Conservation (phyloP, 2,329 filamentous ascomycete species). For the Tolypocladium cylindrosporum region DNA sequence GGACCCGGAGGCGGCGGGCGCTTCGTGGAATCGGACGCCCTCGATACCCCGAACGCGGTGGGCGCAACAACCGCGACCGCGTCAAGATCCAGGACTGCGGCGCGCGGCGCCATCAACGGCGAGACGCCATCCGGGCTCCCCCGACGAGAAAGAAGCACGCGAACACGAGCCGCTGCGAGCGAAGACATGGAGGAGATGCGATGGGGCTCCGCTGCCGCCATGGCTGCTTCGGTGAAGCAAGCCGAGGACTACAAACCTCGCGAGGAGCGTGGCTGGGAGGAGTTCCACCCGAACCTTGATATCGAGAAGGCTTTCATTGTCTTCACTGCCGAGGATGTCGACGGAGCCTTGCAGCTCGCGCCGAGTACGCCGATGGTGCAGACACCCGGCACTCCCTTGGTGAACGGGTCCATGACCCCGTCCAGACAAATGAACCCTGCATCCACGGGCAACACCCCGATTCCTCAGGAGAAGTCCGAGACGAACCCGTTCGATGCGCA, state of each 20-base stretch:
- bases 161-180: slow-evolving; percentile 41
- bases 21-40: slow-evolving; percentile 65
- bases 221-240: slow-evolving; percentile 78
- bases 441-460: slow-evolving; percentile 32
- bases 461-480: slow-evolving; percentile 20
- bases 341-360: slow-evolving; percentile 48
- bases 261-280: slow-evolving; percentile 94
- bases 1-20: slow-evolving; percentile 78
- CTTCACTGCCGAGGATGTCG: slow-evolving; percentile 75
- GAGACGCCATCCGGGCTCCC: slow-evolving; percentile 33
- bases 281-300: slow-evolving; percentile 93
- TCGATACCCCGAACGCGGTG: slow-evolving; percentile 40
- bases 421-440: slow-evolving; percentile 33
- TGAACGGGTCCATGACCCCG: slow-evolving; percentile 34
- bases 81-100: slow-evolving; percentile 40
- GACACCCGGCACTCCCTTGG: slow-evolving; percentile 15
- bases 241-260: slow-evolving; percentile 95
- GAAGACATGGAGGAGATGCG: slow-evolving; percentile 52
- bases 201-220: slow-evolving; percentile 80
- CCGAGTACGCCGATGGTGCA: slow-evolving; percentile 26
- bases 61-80: slow-evolving; percentile 26
- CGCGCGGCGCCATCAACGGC: slow-evolving; percentile 31
- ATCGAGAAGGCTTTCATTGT: slow-evolving; percentile 73
- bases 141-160: slow-evolving; percentile 47
- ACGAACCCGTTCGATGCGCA: slow-evolving; percentile 19